Evolutionary conservation across 2,329 filamentous ascomycete species (phyloP).

Genomic region (Kalaharituber pfeilii): DNA sequence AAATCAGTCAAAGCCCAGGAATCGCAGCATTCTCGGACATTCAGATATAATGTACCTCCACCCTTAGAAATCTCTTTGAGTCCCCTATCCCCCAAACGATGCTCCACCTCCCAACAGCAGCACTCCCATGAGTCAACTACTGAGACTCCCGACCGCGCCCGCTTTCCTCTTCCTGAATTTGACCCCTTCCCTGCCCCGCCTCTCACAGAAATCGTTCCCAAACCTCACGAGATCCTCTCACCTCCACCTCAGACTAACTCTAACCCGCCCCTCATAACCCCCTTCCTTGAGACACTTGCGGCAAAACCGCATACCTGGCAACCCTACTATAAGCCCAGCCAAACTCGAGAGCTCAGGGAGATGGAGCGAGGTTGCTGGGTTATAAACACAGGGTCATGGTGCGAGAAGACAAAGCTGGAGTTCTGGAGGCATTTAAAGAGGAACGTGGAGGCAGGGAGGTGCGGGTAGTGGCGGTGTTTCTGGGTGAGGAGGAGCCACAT

Average conservation of each 20-base stretch:
- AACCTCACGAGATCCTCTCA: slow-evolving; percentile 3
- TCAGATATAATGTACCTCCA: background rate
- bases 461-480: background rate
- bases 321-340: slow-evolving; percentile 7
- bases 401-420: background rate
- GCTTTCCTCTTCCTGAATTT: background rate
- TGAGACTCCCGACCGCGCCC: background rate
- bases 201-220: background rate
- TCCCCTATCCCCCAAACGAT: background rate
- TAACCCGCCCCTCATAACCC: background rate
- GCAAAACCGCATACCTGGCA: slow-evolving; percentile 14
- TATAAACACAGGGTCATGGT: background rate
- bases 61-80: background rate
- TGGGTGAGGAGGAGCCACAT: background rate
- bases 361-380: background rate
- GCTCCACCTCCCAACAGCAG: background rate
- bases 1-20: background rate
- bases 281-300: background rate
- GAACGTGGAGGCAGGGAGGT: background rate
- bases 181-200: background rate
- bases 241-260: background rate
- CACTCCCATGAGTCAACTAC: background rate
- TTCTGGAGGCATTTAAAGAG: background rate
- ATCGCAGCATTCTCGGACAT: background rate
- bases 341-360: slow-evolving; percentile 2